A percentile compares a stretch with the other conserved stretches of the same genome.
Conservation (phyloP, 2,329 filamentous ascomycete genomes). For the Aciculosporium take region DNA sequence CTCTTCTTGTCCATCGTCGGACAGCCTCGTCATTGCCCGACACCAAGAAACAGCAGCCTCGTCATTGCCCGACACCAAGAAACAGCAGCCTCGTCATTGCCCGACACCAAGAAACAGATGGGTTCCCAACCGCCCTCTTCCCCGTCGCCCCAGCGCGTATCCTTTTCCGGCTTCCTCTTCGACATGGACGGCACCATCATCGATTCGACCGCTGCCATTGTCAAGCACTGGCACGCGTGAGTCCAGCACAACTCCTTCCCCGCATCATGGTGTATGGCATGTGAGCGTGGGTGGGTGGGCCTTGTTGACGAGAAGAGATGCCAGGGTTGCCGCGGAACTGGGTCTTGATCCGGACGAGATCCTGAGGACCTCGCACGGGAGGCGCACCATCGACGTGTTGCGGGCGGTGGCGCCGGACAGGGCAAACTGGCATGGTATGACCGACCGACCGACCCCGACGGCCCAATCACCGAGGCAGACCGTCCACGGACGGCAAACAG, state of each 20-base stretch:
- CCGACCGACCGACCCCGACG: no score
- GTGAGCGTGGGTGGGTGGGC: neutral
- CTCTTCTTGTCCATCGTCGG: no score
- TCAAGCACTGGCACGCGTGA: slow-evolving; percentile 63
- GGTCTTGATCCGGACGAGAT: slow-evolving; percentile 75
- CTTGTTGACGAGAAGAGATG: neutral
- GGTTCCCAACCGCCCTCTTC: slow-evolving; percentile 24
- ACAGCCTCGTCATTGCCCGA: no score
- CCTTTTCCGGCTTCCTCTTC: slow-evolving; percentile 47
- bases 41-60: no score
- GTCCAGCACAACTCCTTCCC: slow-evolving; percentile 10
- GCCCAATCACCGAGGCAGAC: no score
- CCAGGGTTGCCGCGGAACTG: slow-evolving; percentile 66
- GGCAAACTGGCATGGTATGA: slow-evolving; percentile 87
- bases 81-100: no score
- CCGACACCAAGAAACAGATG: slow-evolving; percentile 11
- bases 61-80: no score
- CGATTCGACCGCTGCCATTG: slow-evolving; percentile 63
- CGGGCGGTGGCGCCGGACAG: slow-evolving; percentile 66
- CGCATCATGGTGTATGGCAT: neutral
- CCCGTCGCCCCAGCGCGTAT: slow-evolving; percentile 29
- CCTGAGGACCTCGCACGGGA: slow-evolving; percentile 79
- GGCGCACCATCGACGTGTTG: slow-evolving; percentile 76
- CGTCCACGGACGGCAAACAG: no score
- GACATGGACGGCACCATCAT: slow-evolving; percentile 79